These are phyloP conservation scores for Cladosporium sp. DNA, from an alignment of 2,329 filamentous ascomycete species.

Conservation along the genomic window DNA sequence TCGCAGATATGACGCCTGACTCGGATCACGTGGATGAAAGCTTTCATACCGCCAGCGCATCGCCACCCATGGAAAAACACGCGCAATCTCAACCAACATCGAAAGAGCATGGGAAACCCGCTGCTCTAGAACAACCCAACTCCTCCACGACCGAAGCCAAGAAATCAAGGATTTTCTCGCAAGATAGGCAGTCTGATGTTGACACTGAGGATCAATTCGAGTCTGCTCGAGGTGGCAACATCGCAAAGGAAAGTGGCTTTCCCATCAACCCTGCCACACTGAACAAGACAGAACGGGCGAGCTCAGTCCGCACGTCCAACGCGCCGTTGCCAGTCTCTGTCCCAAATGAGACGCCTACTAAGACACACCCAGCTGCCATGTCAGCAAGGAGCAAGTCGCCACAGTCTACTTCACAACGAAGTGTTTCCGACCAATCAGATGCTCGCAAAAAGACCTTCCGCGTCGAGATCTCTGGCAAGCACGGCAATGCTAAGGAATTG, in stretches of 20 bases:
- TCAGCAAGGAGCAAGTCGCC: neutral
- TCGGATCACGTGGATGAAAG: constrained; percentile 29
- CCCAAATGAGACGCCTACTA: neutral
- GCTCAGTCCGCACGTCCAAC: neutral
- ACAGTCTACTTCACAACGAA: neutral
- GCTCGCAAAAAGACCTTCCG: neutral
- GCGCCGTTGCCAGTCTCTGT: neutral
- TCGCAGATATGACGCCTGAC: constrained; percentile 6
- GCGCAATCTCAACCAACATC: neutral
- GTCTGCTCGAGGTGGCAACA: neutral
- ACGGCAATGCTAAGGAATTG: no score
- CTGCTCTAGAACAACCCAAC: no score
- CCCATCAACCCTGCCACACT: no score
- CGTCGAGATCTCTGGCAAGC: neutral
- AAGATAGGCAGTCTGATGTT: neutral
- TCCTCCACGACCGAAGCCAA: no score
- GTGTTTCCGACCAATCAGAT: neutral
- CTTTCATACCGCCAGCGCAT: constrained; percentile 30
- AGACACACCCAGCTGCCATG: neutral
- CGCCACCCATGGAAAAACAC: constrained; percentile 15
- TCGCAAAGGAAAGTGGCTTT: no score
- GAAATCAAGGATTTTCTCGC: neutral
- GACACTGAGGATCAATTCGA: neutral
- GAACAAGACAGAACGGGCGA: neutral
- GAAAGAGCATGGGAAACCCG: no score